Percentiles rank a stretch among this genome's conserved stretches.
Evolutionary conservation across 2,329 filamentous ascomycete genomes (phyloP).

Genomic region (Penicillium sp.): DNA sequence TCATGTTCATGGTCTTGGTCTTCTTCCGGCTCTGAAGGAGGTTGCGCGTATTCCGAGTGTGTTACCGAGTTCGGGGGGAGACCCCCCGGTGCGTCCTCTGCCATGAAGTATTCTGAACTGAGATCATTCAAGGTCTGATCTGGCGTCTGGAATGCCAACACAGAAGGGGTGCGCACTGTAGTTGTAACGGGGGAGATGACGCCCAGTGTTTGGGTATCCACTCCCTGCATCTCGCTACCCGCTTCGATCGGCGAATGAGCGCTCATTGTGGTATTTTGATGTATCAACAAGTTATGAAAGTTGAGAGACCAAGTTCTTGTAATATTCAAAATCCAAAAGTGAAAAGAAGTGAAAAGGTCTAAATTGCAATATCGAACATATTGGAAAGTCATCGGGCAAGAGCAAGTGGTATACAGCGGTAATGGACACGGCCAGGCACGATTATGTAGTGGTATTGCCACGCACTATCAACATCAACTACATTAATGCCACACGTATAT

Average conservation of each 20-base stretch:
- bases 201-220: slow-evolving; percentile 30
- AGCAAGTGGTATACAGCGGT: background rate
- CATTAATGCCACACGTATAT: background rate
- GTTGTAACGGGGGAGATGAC: slow-evolving; percentile 31
- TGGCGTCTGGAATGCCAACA: slow-evolving; percentile 32
- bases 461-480: background rate
- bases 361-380: background rate
- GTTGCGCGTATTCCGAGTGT: slow-evolving; percentile 5
- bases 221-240: slow-evolving; percentile 16
- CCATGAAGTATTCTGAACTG: slow-evolving; percentile 31
- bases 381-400: background rate
- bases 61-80: slow-evolving; percentile 22
- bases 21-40: slow-evolving; percentile 10
- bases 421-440: background rate
- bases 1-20: slow-evolving; percentile 15
- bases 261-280: slow-evolving; percentile 2
- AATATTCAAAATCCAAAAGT: background rate
- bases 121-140: slow-evolving; percentile 32
- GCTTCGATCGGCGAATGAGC: slow-evolving; percentile 19
- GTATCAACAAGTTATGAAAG: background rate
- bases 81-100: slow-evolving; percentile 30
- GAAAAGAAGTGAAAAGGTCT: background rate
- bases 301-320: background rate
- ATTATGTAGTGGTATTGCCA: background rate
- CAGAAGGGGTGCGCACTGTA: slow-evolving; percentile 16